These are phyloP conservation scores for Tagetes patula DNA, from an alignment of 129 eudicot species.

Conservation along the genomic window DNA sequence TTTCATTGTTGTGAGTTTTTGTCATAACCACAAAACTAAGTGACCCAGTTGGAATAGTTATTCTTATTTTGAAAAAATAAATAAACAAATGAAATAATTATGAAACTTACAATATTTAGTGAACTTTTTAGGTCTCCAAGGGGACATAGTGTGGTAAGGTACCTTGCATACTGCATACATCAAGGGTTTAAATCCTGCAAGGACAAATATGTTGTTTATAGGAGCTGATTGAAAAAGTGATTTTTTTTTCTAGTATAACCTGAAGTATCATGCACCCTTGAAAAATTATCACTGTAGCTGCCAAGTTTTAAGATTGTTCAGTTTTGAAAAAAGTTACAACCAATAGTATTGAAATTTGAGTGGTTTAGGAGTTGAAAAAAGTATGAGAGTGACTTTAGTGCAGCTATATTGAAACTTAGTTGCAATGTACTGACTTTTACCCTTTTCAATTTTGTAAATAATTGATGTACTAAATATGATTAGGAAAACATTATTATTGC, in stretches of 20 bases:
- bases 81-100: no score
- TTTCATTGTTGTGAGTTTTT: not conserved
- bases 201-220: no score
- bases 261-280: not conserved
- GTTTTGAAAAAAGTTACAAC: no score
- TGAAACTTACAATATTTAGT: no score
- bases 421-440: not conserved
- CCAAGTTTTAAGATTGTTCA: no score
- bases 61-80: not conserved
- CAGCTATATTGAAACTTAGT: not conserved
- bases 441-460: not conserved
- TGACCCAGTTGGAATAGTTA: not conserved
- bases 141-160: no score
- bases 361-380: not conserved
- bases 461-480: not conserved
- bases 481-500: not conserved
- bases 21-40: not conserved
- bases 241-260: not conserved
- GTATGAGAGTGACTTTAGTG: not conserved
- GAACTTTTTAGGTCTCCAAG: no score
- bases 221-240: no score
- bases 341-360: not conserved
- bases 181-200: no score
- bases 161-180: no score
- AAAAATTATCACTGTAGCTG: not conserved